Conservation (phyloP, 352 stramenopile genomes). For the Globisporangium echinulatum region DNA sequence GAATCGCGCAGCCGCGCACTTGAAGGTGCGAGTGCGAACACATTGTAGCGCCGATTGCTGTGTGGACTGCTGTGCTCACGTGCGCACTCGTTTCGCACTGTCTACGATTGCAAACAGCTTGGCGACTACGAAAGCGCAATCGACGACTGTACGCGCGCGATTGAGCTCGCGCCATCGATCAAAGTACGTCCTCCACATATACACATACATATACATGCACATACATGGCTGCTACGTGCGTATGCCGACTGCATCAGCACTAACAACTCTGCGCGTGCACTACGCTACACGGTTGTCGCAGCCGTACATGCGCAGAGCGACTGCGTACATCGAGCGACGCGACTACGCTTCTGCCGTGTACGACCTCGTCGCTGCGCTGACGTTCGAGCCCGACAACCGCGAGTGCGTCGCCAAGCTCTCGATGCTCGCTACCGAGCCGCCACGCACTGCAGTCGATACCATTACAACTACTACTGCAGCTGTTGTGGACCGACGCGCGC, state of each 20-base stretch:
- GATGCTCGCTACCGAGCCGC: slow-evolving; percentile 11
- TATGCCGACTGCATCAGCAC: too few species aligned
- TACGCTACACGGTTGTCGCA: slow-evolving; percentile 5
- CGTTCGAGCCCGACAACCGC: slow-evolving; percentile 47
- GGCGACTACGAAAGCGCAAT: slow-evolving; percentile 30
- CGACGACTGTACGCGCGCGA: slow-evolving; percentile 40
- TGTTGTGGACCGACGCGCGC: slow-evolving; percentile 10
- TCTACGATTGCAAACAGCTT: slow-evolving; percentile 17
- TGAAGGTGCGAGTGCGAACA: slow-evolving; percentile 31
- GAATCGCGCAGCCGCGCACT: slow-evolving; percentile 56
- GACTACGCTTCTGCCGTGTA: slow-evolving; percentile 22
- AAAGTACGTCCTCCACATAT: slow-evolving; percentile 30
- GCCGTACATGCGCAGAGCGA: slow-evolving; percentile 51
- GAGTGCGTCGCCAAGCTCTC: slow-evolving; percentile 37
- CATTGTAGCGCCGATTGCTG: background rate
- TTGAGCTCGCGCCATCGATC: slow-evolving; percentile 36
- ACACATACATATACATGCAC: background rate
- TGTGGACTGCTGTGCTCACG: too few species aligned
- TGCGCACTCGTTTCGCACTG: background rate
- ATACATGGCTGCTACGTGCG: too few species aligned
- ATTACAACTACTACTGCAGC: too few species aligned
- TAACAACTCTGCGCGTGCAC: too few species aligned
- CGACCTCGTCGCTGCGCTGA: slow-evolving; percentile 35
- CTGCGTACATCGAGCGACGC: slow-evolving; percentile 26
- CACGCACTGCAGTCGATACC: too few species aligned